Percentiles rank a stretch among this genome's conserved stretches.
Evolutionary conservation across 2,329 filamentous ascomycete species (phyloP).

Genomic region (Sphaerulina musiva): DNA sequence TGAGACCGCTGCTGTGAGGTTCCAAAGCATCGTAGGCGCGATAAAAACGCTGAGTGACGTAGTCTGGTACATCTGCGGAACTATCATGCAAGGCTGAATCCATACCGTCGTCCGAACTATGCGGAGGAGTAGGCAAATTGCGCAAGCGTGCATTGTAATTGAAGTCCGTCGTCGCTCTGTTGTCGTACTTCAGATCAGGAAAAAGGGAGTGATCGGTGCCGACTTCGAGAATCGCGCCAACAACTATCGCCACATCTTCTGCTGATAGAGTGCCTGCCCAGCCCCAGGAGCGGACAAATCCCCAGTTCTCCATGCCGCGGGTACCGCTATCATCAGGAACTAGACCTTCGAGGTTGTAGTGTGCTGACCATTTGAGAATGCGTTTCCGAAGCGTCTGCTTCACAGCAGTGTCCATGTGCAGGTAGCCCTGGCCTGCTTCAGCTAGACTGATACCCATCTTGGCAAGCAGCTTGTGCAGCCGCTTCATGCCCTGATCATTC

Average conservation of each 20-base stretch:
- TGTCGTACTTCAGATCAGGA: constrained; percentile 17
- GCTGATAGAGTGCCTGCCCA: constrained; percentile 93
- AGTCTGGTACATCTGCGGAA: constrained; percentile 36
- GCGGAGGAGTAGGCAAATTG: constrained; percentile 31
- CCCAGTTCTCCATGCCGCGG: constrained; percentile 84
- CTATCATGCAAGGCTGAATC: constrained; percentile 16
- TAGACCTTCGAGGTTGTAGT: constrained; percentile 90
- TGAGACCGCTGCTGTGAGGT: constrained; percentile 51
- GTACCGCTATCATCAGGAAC: constrained; percentile 65
- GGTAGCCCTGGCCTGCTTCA: constrained; percentile 92
- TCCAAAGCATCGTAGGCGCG: constrained; percentile 54
- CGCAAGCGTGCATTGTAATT: constrained; percentile 28
- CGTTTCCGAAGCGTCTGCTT: constrained; percentile 81
- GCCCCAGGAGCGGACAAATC: constrained; percentile 94
- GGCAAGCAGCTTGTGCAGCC: constrained; percentile 85
- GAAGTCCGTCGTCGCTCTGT: constrained; percentile 15
- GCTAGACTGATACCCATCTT: constrained; percentile 96
- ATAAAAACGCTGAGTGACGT: constrained; percentile 50
- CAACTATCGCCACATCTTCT: constrained; percentile 85
- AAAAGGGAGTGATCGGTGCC: constrained; percentile 42
- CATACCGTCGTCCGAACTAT: constrained; percentile 29
- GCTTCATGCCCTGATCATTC: constrained; percentile 81
- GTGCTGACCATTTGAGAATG: constrained; percentile 80
- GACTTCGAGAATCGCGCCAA: constrained; percentile 88
- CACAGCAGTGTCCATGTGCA: constrained; percentile 96